phyloP scores from a whole-genome alignment of 2,329 filamentous ascomycete genomes.

The Sporothrix curviconia region DNA sequence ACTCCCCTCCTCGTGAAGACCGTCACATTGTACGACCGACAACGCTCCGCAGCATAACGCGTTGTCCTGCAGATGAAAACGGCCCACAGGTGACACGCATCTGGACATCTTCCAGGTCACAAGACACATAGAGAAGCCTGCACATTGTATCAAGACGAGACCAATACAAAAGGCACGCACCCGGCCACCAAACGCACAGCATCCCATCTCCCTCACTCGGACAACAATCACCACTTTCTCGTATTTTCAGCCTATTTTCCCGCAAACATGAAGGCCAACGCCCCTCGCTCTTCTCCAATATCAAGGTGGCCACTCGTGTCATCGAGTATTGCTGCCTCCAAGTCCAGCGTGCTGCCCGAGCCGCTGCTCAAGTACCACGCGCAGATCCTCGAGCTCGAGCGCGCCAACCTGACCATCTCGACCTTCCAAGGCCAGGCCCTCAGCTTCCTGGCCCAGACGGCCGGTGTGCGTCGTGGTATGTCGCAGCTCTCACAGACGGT shows the following conservation, averaged over 20 bases:
- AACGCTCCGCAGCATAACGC: too few relatives aligned
- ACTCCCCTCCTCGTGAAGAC: too few relatives aligned
- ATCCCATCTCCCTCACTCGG: too few relatives aligned
- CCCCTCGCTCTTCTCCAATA: conserved; percentile 37
- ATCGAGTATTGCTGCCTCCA: conserved; percentile 36
- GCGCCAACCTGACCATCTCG: conserved; percentile 22
- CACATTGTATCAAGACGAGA: too few relatives aligned
- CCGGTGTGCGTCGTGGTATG: conserved; percentile 32
- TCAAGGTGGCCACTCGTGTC: conserved; percentile 35
- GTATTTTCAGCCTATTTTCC: not conserved
- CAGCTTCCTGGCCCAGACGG: conserved; percentile 34
- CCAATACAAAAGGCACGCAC: too few relatives aligned
- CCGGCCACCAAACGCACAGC: too few relatives aligned
- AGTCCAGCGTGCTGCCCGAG: conserved; percentile 37
- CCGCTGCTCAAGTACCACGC: conserved; percentile 39
- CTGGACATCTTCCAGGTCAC: too few relatives aligned
- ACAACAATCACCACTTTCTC: not conserved
- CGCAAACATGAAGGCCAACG: conserved; percentile 33
- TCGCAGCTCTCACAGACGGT: not conserved
- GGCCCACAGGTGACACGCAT: too few relatives aligned
- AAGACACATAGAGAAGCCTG: too few relatives aligned
- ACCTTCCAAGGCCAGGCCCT: conserved; percentile 23
- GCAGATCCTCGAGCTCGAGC: conserved; percentile 18
- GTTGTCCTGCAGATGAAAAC: too few relatives aligned
- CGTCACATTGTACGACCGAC: too few relatives aligned